A percentile compares a stretch with the other conserved stretches of the same genome.
Conservation (phyloP, 2,329 filamentous ascomycete species). For the Emericellopsis atlantica region DNA sequence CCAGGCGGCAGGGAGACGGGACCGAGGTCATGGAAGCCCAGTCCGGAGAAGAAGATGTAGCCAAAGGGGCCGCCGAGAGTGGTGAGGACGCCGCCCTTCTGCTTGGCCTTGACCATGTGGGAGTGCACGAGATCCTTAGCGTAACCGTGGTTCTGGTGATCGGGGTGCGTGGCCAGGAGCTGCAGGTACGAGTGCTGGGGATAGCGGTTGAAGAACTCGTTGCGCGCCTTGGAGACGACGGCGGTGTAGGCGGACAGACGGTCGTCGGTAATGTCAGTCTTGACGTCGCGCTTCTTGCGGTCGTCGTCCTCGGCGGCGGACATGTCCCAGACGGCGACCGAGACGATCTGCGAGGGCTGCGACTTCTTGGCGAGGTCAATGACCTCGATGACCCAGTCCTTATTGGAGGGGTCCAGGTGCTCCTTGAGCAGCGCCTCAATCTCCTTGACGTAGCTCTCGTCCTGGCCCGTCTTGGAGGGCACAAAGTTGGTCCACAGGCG, state of each 20-base stretch:
- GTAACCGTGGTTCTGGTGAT: conserved; percentile 6
- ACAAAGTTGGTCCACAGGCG: conserved; percentile 5
- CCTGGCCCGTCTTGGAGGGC: conserved; percentile 3
- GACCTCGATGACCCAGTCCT: conserved; percentile 6
- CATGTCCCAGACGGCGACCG: conserved; percentile 8
- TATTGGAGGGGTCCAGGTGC: conserved; percentile 7
- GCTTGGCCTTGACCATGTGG: conserved; percentile 4
- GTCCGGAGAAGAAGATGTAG: conserved; percentile 7
- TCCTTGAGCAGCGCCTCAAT: conserved; percentile 5
- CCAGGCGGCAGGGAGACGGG: conserved; percentile 4
- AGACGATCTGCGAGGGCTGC: conserved; percentile 3
- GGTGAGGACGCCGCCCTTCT: conserved; percentile 5
- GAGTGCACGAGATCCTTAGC: conserved; percentile 7
- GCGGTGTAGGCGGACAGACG: conserved; percentile 2
- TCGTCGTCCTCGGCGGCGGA: conserved; percentile 2
- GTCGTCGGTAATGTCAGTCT: conserved; percentile 2
- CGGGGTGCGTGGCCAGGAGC: conserved; percentile 6
- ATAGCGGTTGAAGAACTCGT: conserved; percentile 4
- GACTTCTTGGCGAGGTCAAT: conserved; percentile 4
- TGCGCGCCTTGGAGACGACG: conserved; percentile 2
- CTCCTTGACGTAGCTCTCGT: conserved; percentile 4
- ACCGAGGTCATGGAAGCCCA: conserved; percentile 6
- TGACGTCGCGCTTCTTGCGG: conserved; percentile 1
- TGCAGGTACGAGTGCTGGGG: conserved; percentile 5
- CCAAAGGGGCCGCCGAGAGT: conserved; percentile 6